Base-by-base conservation (phyloP, 2,329 filamentous ascomycete genomes). In the Cercospora janseana region DNA sequence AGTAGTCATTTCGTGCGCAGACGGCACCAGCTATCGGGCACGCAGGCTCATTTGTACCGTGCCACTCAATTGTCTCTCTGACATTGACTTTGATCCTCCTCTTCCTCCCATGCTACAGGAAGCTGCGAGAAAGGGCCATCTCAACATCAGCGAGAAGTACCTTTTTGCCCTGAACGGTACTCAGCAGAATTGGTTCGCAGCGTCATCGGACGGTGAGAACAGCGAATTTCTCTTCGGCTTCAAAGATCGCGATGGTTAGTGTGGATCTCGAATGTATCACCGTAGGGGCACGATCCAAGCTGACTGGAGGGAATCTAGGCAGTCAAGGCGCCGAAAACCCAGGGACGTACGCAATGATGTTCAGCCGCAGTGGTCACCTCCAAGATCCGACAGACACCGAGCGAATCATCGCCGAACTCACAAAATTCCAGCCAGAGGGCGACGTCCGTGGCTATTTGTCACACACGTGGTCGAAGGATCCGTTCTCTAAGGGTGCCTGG, bases 121-220 rank as follows among this genome's bases (percentile, higher is more conserved):
- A 29, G 67, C 63, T 2, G 53, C 63, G n/a, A 18, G 43, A 1
- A 20, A 40, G 1, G 63, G 62, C 3, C 64, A 69, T 40, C 58
- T 64, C 16, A 69, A 67, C 55, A 46, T 56, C 12, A 58, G 60
- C 4, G 53, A 61, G 3, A 69, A 68, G 34, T 58, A 66, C 26
- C 64, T 67, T 48, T 41, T 28, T 20, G 28, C 38, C n/a, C 27
- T 51, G 18, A 28, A 49, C n/a, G 49, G 42, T 13, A 38, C 49
- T 10, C 44, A 45, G 15, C 16, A 43, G 24, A 43, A 23, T 18
- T 42, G 47, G 38, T 20, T 31, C 27, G 34, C 35, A 8, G 34
- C 28, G 12, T 41, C 23, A 26, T 7, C 38, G 16, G 41, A 54
- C 37, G 10, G 16, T 20, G 12, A n/a, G 3, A 12, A 18, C 6